These are phyloP conservation scores for Saccharomyces hybrid DNA, from an alignment of 1,139 yeast species.

Conservation along the genomic window DNA sequence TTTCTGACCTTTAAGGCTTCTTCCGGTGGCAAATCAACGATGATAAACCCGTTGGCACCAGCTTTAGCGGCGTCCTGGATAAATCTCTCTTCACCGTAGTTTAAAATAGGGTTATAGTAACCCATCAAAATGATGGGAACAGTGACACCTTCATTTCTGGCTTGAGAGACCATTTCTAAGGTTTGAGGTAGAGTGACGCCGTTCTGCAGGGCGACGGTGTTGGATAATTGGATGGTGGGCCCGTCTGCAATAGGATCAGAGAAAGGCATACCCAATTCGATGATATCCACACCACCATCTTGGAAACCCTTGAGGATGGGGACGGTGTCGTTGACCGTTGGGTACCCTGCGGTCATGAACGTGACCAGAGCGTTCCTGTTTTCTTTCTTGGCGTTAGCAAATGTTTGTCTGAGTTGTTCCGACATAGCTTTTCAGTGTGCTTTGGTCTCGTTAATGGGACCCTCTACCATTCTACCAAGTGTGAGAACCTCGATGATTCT, in stretches of 20 bases:
- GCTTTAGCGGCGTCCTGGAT: slow-evolving; percentile 69
- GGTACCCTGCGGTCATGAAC: slow-evolving; percentile 91
- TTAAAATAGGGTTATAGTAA: slow-evolving; percentile 87
- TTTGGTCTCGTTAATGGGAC: not conserved
- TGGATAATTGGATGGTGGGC: slow-evolving; percentile 87
- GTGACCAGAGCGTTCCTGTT: slow-evolving; percentile 84
- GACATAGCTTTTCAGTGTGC: slow-evolving; percentile 42
- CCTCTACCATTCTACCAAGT: not conserved
- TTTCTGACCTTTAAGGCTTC: slow-evolving; percentile 86
- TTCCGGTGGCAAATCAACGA: slow-evolving; percentile 96
- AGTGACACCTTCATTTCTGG: slow-evolving; percentile 75
- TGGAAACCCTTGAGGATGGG: slow-evolving; percentile 83
- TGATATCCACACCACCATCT: slow-evolving; percentile 89
- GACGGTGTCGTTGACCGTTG: slow-evolving; percentile 77
- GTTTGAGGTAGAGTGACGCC: slow-evolving; percentile 67
- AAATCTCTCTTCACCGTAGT: slow-evolving; percentile 80
- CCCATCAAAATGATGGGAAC: slow-evolving; percentile 94
- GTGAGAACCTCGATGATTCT: not conserved
- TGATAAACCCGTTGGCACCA: slow-evolving; percentile 91
- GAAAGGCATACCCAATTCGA: slow-evolving; percentile 92
- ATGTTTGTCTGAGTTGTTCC: slow-evolving; percentile 58
- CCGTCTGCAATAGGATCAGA: slow-evolving; percentile 99
- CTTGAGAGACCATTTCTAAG: slow-evolving; percentile 62
- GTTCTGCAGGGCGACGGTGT: slow-evolving; percentile 67
- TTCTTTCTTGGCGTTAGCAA: slow-evolving; percentile 61